phyloP scores from a whole-genome alignment of 108 stramenopile genomes.

The Nitzschia palea region DNA sequence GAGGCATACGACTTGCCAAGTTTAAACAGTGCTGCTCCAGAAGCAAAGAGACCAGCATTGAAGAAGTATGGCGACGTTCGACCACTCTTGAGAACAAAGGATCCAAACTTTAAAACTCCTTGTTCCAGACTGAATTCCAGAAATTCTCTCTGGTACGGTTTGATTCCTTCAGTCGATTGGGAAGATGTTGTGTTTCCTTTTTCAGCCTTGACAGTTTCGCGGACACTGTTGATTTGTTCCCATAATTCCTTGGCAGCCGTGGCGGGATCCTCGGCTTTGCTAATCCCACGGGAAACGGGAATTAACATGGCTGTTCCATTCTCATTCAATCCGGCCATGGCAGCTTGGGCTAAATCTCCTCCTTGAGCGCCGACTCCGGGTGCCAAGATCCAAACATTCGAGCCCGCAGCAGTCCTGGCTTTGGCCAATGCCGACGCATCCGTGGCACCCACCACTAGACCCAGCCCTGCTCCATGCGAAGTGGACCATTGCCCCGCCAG shows the following conservation, averaged over 20 bases:
- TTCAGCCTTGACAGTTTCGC: conserved; percentile 22
- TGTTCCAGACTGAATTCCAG: conserved; percentile 87
- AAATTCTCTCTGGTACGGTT: conserved; percentile 89
- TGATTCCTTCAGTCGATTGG: conserved; percentile 23
- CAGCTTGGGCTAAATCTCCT: conserved; percentile 85
- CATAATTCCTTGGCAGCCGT: conserved; percentile 78
- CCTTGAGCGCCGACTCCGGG: conserved; percentile 99
- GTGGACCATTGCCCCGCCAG: conserved; percentile 62
- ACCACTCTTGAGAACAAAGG: conserved; percentile 97
- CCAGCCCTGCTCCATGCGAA: conserved; percentile 60
- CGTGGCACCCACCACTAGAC: conserved; percentile 97
- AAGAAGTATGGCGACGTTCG: conserved; percentile 99
- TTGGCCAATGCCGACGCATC: conserved; percentile 77
- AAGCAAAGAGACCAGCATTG: conserved; percentile 95
- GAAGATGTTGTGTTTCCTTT: not conserved
- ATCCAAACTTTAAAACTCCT: conserved; percentile 94
- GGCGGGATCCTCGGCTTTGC: conserved; percentile 75
- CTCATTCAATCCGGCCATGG: conserved; percentile 77
- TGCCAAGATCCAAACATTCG: conserved; percentile 92
- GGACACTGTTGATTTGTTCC: conserved; percentile 66
- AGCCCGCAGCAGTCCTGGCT: conserved; percentile 80
- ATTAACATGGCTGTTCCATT: conserved; percentile 86
- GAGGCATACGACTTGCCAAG: conserved; percentile 92
- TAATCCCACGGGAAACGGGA: conserved; percentile 94
- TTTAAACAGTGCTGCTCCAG: conserved; percentile 77